Evolutionary conservation across 257 asterid genomes (phyloP).

Genomic region (Ligustrum vulgare): DNA sequence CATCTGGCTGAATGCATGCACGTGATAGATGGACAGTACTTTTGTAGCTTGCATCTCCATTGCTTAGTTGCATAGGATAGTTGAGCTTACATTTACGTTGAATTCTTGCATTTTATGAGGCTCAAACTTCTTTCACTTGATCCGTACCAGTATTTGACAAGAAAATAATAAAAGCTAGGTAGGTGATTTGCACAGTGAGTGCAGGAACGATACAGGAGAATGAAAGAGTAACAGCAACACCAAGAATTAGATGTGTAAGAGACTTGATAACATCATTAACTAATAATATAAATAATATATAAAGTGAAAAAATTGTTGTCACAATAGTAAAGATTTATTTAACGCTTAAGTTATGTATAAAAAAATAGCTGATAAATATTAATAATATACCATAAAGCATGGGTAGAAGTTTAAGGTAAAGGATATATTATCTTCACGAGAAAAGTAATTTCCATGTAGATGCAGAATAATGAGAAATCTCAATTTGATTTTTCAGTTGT

Average conservation of each 20-base stretch:
- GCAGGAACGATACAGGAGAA: not conserved
- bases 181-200: not conserved
- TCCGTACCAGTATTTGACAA: not conserved
- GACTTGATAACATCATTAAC: not conserved
- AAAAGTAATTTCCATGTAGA: not conserved
- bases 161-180: conserved; percentile 3
- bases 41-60: not conserved
- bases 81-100: not conserved
- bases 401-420: not conserved
- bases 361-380: not conserved
- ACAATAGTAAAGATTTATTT: not conserved
- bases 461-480: not conserved
- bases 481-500: not conserved
- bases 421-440: not conserved
- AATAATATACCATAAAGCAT: conserved; percentile 3
- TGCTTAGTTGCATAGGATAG: not conserved
- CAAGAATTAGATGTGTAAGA: conserved; percentile 11
- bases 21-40: not conserved
- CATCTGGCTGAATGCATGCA: not conserved
- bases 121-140: not conserved
- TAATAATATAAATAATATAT: not conserved
- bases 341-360: not conserved
- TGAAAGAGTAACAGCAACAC: not conserved
- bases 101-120: not conserved
- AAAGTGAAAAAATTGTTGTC: not conserved